These are phyloP conservation scores for Scutellaria minor DNA, from an alignment of 257 asterid species.

Conservation along the genomic window DNA sequence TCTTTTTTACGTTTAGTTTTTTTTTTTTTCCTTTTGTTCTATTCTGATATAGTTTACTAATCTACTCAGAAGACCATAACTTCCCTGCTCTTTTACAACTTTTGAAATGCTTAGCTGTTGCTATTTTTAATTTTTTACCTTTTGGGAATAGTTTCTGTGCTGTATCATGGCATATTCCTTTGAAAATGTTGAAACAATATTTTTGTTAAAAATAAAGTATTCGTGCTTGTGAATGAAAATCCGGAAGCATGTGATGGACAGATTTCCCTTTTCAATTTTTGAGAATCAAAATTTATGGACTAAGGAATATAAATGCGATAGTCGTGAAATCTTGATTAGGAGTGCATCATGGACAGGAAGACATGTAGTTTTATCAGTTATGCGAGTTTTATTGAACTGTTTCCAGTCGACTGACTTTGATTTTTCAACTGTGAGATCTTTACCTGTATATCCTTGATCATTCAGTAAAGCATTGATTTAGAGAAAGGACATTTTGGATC, in stretches of 20 bases:
- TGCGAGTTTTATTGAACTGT: not conserved
- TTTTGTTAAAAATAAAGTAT: slow-evolving; percentile 1
- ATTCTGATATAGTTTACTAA: not conserved
- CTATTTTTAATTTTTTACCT: not conserved
- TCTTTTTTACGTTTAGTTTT: not conserved
- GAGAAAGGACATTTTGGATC: slow-evolving; percentile 57
- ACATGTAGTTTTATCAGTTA: not conserved
- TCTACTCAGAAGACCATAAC: not conserved
- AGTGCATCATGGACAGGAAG: slow-evolving; percentile 4
- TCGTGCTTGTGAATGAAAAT: slow-evolving; percentile 26
- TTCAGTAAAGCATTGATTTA: not conserved
- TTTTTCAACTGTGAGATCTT: not conserved
- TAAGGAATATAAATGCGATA: slow-evolving; percentile 13
- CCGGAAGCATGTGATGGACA: slow-evolving; percentile 28
- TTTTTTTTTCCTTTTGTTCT: slow-evolving; percentile 4
- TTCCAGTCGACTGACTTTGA: not conserved
- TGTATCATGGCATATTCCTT: slow-evolving; percentile 1
- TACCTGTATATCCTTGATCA: slow-evolving; percentile 4
- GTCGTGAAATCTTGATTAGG: slow-evolving; percentile 3
- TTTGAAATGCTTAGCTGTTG: not conserved
- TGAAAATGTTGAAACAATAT: not conserved
- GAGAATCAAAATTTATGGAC: slow-evolving; percentile 4
- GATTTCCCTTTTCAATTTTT: not conserved
- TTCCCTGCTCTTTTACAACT: not conserved
- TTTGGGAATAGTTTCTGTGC: slow-evolving; percentile 3